Evolutionary conservation across 78 protist species (phyloP).

Genomic region (Salpingoeca rosetta): DNA sequence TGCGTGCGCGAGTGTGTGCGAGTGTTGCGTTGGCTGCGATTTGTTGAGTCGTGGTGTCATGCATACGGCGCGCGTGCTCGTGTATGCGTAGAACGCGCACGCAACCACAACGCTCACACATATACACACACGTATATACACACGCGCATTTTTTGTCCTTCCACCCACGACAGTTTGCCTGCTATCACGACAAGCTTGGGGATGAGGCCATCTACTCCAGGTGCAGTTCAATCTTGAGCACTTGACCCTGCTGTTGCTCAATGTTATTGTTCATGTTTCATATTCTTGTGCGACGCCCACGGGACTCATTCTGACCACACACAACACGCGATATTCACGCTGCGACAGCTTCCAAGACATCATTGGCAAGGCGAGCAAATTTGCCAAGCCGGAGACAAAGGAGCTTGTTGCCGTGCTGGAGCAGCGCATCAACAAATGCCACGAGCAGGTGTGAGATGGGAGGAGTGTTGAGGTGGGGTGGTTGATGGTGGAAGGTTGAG

Average conservation of each 20-base stretch:
- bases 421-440: not conserved
- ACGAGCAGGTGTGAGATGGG: slow-evolving; percentile 5
- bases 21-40: too few species aligned
- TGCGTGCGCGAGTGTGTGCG: too few species aligned
- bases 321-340: too few species aligned
- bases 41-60: not conserved
- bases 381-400: slow-evolving; percentile 5
- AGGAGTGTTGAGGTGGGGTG: too few species aligned
- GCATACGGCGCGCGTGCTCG: not conserved
- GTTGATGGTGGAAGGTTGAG: too few species aligned
- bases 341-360: not conserved
- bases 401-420: slow-evolving; percentile 7
- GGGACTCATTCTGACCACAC: too few species aligned
- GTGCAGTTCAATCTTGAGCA: too few species aligned
- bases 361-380: slow-evolving; percentile 7
- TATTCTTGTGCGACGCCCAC: too few species aligned
- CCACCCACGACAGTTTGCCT: too few species aligned
- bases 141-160: too few species aligned
- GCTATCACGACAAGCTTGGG: slow-evolving; percentile 12
- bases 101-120: not conserved
- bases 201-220: not conserved
- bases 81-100: not conserved
- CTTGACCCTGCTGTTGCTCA: too few species aligned
- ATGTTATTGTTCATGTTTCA: too few species aligned
- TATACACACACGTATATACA: not conserved